Conservation (phyloP, 768 basidiomycete species). For the Pulveroboletus ravenelii region DNA sequence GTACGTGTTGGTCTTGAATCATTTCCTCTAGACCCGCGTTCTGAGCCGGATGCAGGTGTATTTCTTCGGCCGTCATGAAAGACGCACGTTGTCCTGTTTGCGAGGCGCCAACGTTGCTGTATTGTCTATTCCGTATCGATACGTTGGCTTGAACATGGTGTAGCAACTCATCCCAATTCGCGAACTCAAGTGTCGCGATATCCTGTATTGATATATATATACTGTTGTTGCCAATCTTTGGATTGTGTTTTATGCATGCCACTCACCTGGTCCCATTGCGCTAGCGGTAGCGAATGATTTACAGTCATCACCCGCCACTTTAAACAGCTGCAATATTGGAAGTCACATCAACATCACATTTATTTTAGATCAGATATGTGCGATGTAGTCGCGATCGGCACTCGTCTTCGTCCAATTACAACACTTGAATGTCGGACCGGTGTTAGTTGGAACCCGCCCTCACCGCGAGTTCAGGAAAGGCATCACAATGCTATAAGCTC, state of each 20-base stretch:
- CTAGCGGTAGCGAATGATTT: no score
- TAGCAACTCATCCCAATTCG: background rate
- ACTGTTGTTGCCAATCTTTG: conserved; percentile 2
- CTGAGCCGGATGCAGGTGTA: conserved; percentile 39
- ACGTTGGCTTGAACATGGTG: conserved; percentile 23
- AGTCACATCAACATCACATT: no score
- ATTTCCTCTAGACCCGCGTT: background rate
- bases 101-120: conserved; percentile 45
- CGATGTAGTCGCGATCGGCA: no score
- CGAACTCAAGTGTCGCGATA: background rate
- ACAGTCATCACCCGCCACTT: no score
- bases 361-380: no score
- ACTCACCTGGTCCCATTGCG: background rate
- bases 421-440: no score
- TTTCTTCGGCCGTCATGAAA: conserved; percentile 44
- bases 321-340: no score
- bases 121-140: conserved; percentile 54
- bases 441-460: no score
- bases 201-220: conserved; percentile 2
- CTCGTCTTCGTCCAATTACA: no score
- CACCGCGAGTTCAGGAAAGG: no score
- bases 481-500: no score
- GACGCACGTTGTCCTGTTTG: conserved; percentile 50
- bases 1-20: conserved; percentile 19
- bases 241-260: background rate